Evolutionary conservation across 2,329 filamentous ascomycete genomes (phyloP).

Genomic region (Aspergillus glaucus): DNA sequence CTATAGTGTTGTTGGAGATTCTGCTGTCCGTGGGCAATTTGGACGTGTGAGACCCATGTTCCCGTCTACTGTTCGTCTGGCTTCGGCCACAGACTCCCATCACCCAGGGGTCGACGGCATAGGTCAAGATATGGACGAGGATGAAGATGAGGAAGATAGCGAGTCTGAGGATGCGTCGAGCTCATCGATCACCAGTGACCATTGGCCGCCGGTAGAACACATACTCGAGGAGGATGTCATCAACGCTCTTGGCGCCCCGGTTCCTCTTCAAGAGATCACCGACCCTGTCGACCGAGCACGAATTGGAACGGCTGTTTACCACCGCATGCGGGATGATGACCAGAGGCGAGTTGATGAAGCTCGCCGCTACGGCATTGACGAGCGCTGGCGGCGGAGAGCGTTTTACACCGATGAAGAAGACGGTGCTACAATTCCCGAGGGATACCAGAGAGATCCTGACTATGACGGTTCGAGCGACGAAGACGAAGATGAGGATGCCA

Average conservation of each 20-base stretch:
- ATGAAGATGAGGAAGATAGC: slow-evolving; percentile 17
- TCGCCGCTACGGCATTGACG: slow-evolving; percentile 47
- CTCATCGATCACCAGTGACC: slow-evolving; percentile 23
- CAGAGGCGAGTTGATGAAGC: slow-evolving; percentile 31
- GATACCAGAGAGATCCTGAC: slow-evolving; percentile 46
- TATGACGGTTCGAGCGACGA: slow-evolving; percentile 44
- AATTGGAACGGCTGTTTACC: slow-evolving; percentile 32
- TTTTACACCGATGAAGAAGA: slow-evolving; percentile 87
- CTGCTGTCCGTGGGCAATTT: slow-evolving; percentile 33
- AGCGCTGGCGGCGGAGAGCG: slow-evolving; percentile 68
- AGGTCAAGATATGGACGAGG: slow-evolving; percentile 12
- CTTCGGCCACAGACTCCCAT: slow-evolving; percentile 8
- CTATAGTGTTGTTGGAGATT: slow-evolving; percentile 53
- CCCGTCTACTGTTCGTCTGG: slow-evolving; percentile 22
- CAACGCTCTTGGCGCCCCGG: slow-evolving; percentile 36
- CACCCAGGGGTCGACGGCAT: slow-evolving; percentile 9
- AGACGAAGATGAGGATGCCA: slow-evolving; percentile 43
- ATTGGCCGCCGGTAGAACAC: slow-evolving; percentile 36
- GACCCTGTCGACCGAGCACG: slow-evolving; percentile 37
- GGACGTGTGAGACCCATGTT: slow-evolving; percentile 28
- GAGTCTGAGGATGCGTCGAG: slow-evolving; percentile 19
- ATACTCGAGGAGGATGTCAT: slow-evolving; percentile 37
- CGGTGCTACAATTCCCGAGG: slow-evolving; percentile 58
- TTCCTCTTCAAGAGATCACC: slow-evolving; percentile 37
- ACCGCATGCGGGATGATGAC: slow-evolving; percentile 35